These are phyloP conservation scores for Rauvolfia tetraphylla DNA, from an alignment of 257 asterid genomes.

Conservation along the genomic window DNA sequence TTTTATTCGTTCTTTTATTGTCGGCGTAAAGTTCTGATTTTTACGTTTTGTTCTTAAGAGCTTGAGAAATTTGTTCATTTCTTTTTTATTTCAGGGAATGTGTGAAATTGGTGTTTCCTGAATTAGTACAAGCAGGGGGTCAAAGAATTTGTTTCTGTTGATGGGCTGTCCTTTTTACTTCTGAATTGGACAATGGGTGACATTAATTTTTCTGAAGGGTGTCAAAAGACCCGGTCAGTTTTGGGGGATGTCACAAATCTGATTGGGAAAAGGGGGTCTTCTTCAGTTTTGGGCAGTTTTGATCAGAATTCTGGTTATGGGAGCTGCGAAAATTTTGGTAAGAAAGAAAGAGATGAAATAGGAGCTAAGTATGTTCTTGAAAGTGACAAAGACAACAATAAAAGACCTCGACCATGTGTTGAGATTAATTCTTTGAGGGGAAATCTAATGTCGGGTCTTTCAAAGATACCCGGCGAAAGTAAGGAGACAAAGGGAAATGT, in stretches of 20 bases:
- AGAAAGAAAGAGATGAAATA: slow-evolving; percentile 26
- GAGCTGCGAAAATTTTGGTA: neutral
- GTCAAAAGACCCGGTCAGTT: slow-evolving; percentile 28
- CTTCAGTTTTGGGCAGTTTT: slow-evolving; percentile 21
- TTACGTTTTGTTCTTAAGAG: neutral
- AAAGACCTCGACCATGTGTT: slow-evolving; percentile 42
- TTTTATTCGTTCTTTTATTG: neutral
- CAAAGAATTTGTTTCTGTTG: neutral
- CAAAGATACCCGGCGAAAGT: slow-evolving; percentile 27
- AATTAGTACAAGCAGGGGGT: neutral
- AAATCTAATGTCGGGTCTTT: slow-evolving; percentile 34
- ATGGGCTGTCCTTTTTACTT: neutral
- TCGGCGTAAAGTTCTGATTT: neutral
- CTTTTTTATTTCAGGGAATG: slow-evolving; percentile 7
- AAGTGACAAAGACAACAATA: slow-evolving; percentile 25
- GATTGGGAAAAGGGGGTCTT: slow-evolving; percentile 41
- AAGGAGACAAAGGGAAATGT: slow-evolving; percentile 30
- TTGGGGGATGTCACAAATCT: slow-evolving; percentile 65
- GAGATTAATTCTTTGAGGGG: slow-evolving; percentile 46
- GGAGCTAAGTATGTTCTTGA: slow-evolving; percentile 20
- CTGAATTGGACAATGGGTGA: slow-evolving; percentile 40
- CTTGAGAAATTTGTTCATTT: neutral
- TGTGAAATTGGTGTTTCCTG: neutral
- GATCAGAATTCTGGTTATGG: slow-evolving; percentile 14
- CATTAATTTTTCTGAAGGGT: slow-evolving; percentile 29